Conservation (phyloP, 108 stramenopile genomes). For the Nitzschia palea region DNA sequence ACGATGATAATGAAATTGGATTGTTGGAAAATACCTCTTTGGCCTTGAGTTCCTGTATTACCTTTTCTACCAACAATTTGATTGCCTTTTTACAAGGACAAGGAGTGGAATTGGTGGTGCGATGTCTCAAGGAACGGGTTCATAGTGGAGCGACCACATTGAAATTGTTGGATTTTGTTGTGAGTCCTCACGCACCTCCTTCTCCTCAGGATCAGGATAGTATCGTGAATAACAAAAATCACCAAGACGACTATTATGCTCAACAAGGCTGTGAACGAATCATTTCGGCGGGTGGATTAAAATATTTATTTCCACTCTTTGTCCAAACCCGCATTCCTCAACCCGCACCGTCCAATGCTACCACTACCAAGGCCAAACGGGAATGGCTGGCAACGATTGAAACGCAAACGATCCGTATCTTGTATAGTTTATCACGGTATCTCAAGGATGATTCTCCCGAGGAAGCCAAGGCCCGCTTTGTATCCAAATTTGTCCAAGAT, state of each 20-base stretch:
- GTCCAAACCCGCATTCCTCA: constrained; percentile 61
- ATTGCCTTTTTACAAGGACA: constrained; percentile 63
- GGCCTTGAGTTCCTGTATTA: constrained; percentile 48
- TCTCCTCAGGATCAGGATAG: no score
- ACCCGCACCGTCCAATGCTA: constrained; percentile 35
- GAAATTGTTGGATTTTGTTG: constrained; percentile 64
- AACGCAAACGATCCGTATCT: constrained; percentile 53
- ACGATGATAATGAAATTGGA: constrained; percentile 64
- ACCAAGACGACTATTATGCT: no score
- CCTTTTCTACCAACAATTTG: constrained; percentile 52
- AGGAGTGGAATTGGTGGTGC: constrained; percentile 70
- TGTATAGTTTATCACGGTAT: constrained; percentile 67
- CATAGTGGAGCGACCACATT: constrained; percentile 67
- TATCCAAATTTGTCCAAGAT: constrained; percentile 76
- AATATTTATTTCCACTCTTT: constrained; percentile 68
- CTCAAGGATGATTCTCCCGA: constrained; percentile 56
- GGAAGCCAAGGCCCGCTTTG: constrained; percentile 62
- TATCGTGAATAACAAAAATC: constrained; percentile 1
- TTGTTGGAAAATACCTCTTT: constrained; percentile 70
- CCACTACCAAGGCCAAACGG: constrained; percentile 53
- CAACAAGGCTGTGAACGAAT: constrained; percentile 62
- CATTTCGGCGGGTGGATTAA: constrained; percentile 62
- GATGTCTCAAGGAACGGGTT: constrained; percentile 73
- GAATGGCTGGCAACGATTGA: constrained; percentile 62
- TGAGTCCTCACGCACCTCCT: no score